These are phyloP conservation scores for Chaetomium olivaceum DNA, from an alignment of 2,329 filamentous ascomycete genomes.

Conservation along the genomic window DNA sequence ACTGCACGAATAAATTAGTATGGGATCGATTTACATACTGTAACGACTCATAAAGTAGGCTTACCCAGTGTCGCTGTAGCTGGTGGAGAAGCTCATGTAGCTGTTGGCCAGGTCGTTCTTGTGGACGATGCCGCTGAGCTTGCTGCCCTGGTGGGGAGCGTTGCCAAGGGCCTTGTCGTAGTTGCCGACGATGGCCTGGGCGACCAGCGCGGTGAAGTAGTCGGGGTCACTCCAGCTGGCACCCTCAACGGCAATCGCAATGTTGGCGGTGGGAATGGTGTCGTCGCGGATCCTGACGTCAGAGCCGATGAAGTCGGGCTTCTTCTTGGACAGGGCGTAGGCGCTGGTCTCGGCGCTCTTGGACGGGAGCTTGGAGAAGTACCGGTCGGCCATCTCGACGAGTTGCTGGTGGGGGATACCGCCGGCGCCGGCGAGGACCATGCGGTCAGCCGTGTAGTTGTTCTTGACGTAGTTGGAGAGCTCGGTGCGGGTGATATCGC, in stretches of 20 bases:
- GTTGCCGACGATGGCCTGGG: conserved; percentile 98
- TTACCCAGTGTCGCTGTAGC: conserved; percentile 98
- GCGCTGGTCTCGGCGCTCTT: conserved; percentile 74
- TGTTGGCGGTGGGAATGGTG: conserved; percentile 93
- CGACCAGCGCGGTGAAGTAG: conserved; percentile 97
- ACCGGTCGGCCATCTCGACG: conserved; percentile 93
- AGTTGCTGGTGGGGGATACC: conserved; percentile 92
- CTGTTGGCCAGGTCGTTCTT: conserved; percentile 96
- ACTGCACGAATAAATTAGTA: conserved; percentile 53
- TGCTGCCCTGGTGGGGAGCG: conserved; percentile 95
- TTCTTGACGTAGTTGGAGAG: conserved; percentile 96
- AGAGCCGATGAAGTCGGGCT: conserved; percentile 94
- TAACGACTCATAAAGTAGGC: conserved; percentile 36
- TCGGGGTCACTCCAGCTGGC: conserved; percentile 99
- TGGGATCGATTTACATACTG: too few relatives aligned
- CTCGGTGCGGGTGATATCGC: conserved; percentile 89
- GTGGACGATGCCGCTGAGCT: conserved; percentile 92
- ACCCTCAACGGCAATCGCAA: conserved; percentile 97
- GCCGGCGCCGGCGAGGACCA: conserved; percentile 96
- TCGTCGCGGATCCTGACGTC: conserved; percentile 96
- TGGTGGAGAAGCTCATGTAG: conserved; percentile 99
- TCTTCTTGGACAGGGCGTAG: conserved; percentile 76
- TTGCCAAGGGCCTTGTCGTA: conserved; percentile 99
- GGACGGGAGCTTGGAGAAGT: conserved; percentile 80
- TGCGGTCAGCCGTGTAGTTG: conserved; percentile 99